These are phyloP conservation scores for Xylaria sp. DNA, from an alignment of 2,329 filamentous ascomycete genomes.

Conservation along the genomic window DNA sequence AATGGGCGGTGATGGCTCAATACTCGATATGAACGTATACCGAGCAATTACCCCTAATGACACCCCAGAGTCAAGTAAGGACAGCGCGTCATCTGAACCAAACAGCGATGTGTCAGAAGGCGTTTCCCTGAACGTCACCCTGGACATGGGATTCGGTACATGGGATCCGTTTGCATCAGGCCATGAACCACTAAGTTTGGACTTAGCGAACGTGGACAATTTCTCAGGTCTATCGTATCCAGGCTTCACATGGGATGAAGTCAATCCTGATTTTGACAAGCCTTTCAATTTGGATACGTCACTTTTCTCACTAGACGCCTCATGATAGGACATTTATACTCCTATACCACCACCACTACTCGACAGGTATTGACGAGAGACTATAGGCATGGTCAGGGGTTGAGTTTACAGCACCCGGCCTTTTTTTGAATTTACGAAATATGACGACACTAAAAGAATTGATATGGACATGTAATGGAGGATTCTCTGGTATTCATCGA, in stretches of 20 bases:
- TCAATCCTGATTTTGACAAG: slow-evolving; percentile 62
- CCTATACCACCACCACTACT: slow-evolving; percentile 7
- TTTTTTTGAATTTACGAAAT: slow-evolving; percentile 26
- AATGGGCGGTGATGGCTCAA: slow-evolving; percentile 57
- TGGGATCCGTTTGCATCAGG: slow-evolving; percentile 64
- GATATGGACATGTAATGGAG: not conserved
- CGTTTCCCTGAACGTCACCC: slow-evolving; percentile 61
- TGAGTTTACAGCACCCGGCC: not conserved
- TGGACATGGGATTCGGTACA: slow-evolving; percentile 55
- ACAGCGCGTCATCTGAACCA: slow-evolving; percentile 68
- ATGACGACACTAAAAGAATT: slow-evolving; percentile 13
- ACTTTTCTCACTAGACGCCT: slow-evolving; percentile 56
- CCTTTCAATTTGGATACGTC: slow-evolving; percentile 63
- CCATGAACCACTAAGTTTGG: slow-evolving; percentile 50
- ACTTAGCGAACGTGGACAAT: slow-evolving; percentile 37
- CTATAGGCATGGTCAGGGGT: not conserved
- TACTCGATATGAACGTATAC: slow-evolving; percentile 65
- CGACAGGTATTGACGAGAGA: not conserved
- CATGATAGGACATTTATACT: slow-evolving; percentile 32
- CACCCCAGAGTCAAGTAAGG: slow-evolving; percentile 72
- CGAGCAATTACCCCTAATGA: slow-evolving; percentile 69
- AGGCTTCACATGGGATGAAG: slow-evolving; percentile 61
- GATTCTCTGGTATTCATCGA: slow-evolving; percentile 16
- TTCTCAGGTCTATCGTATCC: slow-evolving; percentile 43
- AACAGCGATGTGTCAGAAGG: slow-evolving; percentile 71